A percentile compares a stretch with the other conserved stretches of the same genome.
Evolutionary conservation across 2,329 filamentous ascomycete species (phyloP).

Genomic region (Curvularia verruculosa): DNA sequence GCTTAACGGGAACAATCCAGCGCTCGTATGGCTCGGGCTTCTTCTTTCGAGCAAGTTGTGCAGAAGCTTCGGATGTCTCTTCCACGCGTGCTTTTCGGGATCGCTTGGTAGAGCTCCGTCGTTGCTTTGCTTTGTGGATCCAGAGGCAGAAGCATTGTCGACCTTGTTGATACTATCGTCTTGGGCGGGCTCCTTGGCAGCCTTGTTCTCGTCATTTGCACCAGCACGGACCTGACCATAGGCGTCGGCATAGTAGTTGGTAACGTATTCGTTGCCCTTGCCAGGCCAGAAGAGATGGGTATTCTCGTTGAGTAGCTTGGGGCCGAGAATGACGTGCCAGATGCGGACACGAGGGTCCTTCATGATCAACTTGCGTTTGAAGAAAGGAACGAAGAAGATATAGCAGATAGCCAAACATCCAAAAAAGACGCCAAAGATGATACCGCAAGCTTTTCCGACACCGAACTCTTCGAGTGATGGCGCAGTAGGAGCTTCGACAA

Average conservation of each 20-base stretch:
- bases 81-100: conserved; percentile 16
- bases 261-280: conserved; percentile 47
- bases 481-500: conserved; percentile 54
- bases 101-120: conserved; percentile 2
- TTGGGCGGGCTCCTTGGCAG: conserved; percentile 5
- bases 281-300: conserved; percentile 51
- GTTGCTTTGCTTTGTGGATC: conserved; percentile 1
- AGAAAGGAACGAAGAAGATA: conserved; percentile 39
- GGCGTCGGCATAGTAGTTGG: conserved; percentile 50
- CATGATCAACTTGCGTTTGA: conserved; percentile 35
- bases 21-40: conserved; percentile 41
- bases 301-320: conserved; percentile 48
- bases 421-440: conserved; percentile 36
- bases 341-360: conserved; percentile 35
- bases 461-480: conserved; percentile 40
- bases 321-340: conserved; percentile 45
- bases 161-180: conserved; percentile 14
- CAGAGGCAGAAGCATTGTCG: conserved; percentile 10
- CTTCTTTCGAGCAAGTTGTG: conserved; percentile 29
- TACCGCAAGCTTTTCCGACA: conserved; percentile 37
- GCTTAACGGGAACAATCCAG: conserved; percentile 45
- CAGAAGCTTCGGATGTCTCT: conserved; percentile 13
- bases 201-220: conserved; percentile 11
- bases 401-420: conserved; percentile 31
- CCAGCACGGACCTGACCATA: conserved; percentile 34